A percentile compares a stretch with the other conserved stretches of the same genome.
Conservation (phyloP, 306 rosid species). For the Pueraria montana region DNA sequence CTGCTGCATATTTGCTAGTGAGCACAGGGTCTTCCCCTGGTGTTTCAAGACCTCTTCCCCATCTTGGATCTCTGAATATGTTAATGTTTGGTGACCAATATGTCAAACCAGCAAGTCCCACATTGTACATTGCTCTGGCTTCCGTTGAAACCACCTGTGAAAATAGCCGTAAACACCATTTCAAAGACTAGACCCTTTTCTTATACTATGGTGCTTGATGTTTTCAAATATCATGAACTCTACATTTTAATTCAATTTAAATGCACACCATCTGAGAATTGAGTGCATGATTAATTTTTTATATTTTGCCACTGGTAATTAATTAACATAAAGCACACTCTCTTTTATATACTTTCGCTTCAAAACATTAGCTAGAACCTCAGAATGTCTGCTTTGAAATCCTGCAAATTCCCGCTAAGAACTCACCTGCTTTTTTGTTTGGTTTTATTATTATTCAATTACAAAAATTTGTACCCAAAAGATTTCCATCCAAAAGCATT, state of each 20-base stretch:
- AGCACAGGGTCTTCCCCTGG: constrained; percentile 97
- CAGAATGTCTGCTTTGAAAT: not conserved
- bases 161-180: constrained; percentile 27
- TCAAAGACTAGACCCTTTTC: not conserved
- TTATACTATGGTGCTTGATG: not conserved
- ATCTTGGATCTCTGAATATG: constrained; percentile 97
- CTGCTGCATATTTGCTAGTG: constrained; percentile 76
- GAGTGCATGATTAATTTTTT: not conserved
- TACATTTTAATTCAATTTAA: not conserved
- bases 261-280: not conserved
- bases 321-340: constrained; percentile 31
- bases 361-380: not conserved
- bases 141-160: constrained; percentile 64
- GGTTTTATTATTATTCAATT: not conserved
- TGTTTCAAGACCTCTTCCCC: constrained; percentile 99
- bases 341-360: not conserved
- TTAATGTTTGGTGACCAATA: constrained; percentile 97
- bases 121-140: constrained; percentile 74
- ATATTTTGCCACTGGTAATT: not conserved
- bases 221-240: not conserved
- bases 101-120: constrained; percentile 67
- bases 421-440: not conserved
- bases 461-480: not conserved
- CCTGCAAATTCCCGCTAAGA: not conserved
- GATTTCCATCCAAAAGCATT: constrained; percentile 4